phyloP scores from a whole-genome alignment of 345 rosid genomes.

The Aethionema arabicum region DNA sequence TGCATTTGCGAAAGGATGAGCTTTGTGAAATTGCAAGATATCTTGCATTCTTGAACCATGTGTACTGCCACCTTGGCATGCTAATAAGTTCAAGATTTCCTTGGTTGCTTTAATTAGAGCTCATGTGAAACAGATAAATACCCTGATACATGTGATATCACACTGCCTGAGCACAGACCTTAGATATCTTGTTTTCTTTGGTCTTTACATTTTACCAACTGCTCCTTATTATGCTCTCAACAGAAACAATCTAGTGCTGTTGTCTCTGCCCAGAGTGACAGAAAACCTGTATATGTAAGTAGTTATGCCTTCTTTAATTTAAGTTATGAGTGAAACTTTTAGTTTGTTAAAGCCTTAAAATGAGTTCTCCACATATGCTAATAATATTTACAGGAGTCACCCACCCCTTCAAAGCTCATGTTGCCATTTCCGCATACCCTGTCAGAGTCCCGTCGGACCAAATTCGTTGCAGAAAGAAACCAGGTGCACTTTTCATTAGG shows the following conservation, averaged over 20 bases:
- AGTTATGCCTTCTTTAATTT: conserved; percentile 13
- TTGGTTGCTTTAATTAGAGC: neutral
- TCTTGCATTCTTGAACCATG: conserved; percentile 1
- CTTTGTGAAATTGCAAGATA: conserved; percentile 13
- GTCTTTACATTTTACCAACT: conserved; percentile 16
- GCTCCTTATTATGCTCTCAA: conserved; percentile 17
- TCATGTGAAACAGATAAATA: neutral
- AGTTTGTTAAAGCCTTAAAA: conserved; percentile 16
- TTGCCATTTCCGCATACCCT: conserved; percentile 65
- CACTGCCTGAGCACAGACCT: conserved; percentile 1
- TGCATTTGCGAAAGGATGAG: conserved; percentile 19
- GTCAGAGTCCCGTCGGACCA: conserved; percentile 75
- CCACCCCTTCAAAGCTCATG: conserved; percentile 81
- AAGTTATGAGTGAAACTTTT: conserved; percentile 17
- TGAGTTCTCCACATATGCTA: conserved; percentile 8
- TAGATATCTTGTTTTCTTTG: conserved; percentile 12
- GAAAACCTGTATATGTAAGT: conserved; percentile 71
- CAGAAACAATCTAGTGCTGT: conserved; percentile 64
- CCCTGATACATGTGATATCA: conserved; percentile 6
- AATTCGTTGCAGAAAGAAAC: conserved; percentile 79
- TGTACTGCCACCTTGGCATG: neutral
- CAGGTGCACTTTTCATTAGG: conserved; percentile 49
- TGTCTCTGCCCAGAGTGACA: conserved; percentile 47
- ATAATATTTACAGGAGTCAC: conserved; percentile 64
- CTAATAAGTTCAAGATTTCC: neutral